Base-by-base conservation (phyloP, 306 rosid species). In the Quercus dentata region DNA sequence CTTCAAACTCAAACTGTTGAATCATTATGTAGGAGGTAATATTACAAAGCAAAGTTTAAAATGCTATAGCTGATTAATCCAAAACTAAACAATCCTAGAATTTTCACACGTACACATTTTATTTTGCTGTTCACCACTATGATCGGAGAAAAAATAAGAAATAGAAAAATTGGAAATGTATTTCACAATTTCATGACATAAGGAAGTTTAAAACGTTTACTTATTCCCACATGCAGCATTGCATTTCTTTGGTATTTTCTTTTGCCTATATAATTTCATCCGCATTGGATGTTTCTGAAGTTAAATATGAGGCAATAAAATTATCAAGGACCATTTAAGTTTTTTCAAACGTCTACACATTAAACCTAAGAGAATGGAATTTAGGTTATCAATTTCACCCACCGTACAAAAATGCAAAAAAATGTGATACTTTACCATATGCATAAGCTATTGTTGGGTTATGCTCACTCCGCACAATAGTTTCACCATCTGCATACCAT, bases 401-500 rank as follows among this genome's bases (percentile, higher is more conserved):
- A 63, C 55, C 1, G 5, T 30, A 44, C 27, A 28, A 28, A 41
- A 51, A 56, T 13, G 46, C 3, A 15, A 62, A 17, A 25, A 28
- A 6, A 63, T 80, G 20, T 82, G 85, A 28, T 55, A 80, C 59
- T 6, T 71, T 89, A 96, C 99, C 99, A 20, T 93, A 96, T 74
- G 98, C 99, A 85, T 93, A 96, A 28, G 99, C 99, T 83, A 89
- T 84, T 76, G 99, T 83, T 0, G 97, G 97, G 78, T 96, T 96
- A 78, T 91, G 88, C 90, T 96, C 99, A 78, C 88, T 96, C 75
- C 98, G 90, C 83, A 96, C 90, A 33, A 91, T 83, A 73, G 98
- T 89, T 56, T 96, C 98, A 78, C 99, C 99, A 57, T 96, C 99
- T 15, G 99, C 98, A 86, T 93, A 96, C 99, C 99, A 96, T 72